Base-by-base conservation (phyloP, 2,329 filamentous ascomycete genomes). In the Phoma sp. region DNA sequence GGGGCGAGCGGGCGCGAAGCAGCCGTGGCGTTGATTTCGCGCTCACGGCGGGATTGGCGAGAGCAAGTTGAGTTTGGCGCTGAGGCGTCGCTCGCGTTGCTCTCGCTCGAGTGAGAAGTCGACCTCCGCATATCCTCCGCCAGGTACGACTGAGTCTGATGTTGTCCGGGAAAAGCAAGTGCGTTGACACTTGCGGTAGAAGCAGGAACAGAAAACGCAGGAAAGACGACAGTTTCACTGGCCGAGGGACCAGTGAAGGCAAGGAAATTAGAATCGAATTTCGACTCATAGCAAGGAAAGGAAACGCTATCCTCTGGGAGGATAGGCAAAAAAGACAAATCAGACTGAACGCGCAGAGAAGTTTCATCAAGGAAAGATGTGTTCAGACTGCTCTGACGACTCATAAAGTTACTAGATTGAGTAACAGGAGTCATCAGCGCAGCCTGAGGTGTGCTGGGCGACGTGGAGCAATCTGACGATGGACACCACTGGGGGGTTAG, bases 51-150 rank as follows among this genome's bases (percentile, higher is more conserved):
- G 41, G 73, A 80, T 51, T 78, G 77, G 47, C 80, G 77, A 27
- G 80, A 81, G 64, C 71, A 70, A 55, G 67, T 75, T 41, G 78
- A 80, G 38, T 76, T 78, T 49, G 69, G 67, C 59, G 75, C 75
- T 51, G 80, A 81, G 60, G 63, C 70, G 61, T 76, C 73, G 69
- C 81, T 81, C 60, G 77, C 76, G 49, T 70, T 70, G 55, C 67
- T 68, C 61, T 69, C 68, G 54, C 63, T 69, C 6, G 66, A 69
- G 58, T 56, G 55, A 57, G 82, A 84, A 66, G 77, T 64, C 60
- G 80, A 80, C 69, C 77, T 77, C 68, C 76, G 76, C 81, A 84
- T 83, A 69, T 83, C 80, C 68, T 76, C 71, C 63, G 74, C 73
- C 68, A 73, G 70, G 70, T 67, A 59, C 71, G 68, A 62, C 68